A percentile compares a stretch with the other conserved stretches of the same genome.
Conservation (phyloP, 148 eudicot genomes). For the Selenicereus undatus region DNA sequence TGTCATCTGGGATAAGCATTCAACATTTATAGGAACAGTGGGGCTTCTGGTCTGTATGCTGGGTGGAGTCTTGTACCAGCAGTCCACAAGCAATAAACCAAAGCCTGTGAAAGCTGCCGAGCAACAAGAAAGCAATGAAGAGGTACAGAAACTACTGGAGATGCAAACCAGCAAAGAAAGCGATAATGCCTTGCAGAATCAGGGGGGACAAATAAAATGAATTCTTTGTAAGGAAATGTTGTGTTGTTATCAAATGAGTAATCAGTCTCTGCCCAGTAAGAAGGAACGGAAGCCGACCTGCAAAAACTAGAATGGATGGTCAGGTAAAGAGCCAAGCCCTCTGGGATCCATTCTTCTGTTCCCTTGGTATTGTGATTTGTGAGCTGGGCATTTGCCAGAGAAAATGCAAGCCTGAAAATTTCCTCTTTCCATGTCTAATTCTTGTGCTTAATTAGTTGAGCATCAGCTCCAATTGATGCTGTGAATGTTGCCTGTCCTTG, state of each 20-base stretch:
- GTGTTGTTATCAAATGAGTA: background rate
- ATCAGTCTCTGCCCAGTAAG: background rate
- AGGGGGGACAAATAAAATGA: constrained; percentile 36
- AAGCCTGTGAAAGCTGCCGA: constrained; percentile 43
- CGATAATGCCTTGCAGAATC: constrained; percentile 28
- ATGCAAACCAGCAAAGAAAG: constrained; percentile 47
- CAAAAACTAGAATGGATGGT: background rate
- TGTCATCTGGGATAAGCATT: constrained; percentile 88
- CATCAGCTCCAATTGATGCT: background rate
- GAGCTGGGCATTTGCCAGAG: background rate
- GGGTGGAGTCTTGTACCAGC: constrained; percentile 88
- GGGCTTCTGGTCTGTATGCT: constrained; percentile 94
- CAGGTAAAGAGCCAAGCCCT: constrained; percentile 6
- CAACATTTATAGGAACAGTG: constrained; percentile 74
- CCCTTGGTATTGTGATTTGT: background rate
- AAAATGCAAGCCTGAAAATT: background rate
- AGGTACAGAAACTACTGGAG: constrained; percentile 66
- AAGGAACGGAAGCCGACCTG: background rate
- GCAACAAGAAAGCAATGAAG: constrained; percentile 48
- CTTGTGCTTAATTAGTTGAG: background rate
- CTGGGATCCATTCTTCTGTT: constrained; percentile 1
- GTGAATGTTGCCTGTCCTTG: background rate
- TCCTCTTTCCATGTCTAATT: constrained; percentile 1
- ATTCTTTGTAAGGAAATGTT: background rate
- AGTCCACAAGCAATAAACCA: constrained; percentile 62